Percentiles rank a stretch among this genome's conserved stretches.
phyloP scores from a whole-genome alignment of 805 yeast genomes.

The Candida krabiensis region DNA sequence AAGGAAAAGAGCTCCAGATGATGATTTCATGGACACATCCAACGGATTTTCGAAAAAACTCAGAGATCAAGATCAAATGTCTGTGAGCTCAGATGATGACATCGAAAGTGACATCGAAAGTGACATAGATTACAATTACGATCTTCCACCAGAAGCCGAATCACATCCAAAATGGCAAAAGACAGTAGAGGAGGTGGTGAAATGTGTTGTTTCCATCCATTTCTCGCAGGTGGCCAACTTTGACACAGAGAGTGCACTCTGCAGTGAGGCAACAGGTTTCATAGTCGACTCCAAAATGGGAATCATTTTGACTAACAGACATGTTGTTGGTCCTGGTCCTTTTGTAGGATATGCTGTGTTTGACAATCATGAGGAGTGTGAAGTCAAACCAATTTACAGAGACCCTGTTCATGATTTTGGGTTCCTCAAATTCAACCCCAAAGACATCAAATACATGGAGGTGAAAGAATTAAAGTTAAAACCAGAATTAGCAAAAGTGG shows the following conservation, averaged over 20 bases:
- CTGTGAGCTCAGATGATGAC: slow-evolving; percentile 6
- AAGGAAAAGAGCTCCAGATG: slow-evolving; percentile 12
- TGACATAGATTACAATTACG: slow-evolving; percentile 10
- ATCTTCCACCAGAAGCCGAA: slow-evolving; percentile 4
- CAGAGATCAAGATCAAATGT: slow-evolving; percentile 7
- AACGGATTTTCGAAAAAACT: slow-evolving; percentile 5
- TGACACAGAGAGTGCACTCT: slow-evolving; percentile 79
- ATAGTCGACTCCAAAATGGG: slow-evolving; percentile 84
- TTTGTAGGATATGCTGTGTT: slow-evolving; percentile 89
- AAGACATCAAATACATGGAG: slow-evolving; percentile 67
- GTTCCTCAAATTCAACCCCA: slow-evolving; percentile 75
- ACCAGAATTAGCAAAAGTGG: slow-evolving; percentile 88
- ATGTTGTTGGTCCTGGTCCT: slow-evolving; percentile 95
- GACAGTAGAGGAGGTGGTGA: slow-evolving; percentile 79
- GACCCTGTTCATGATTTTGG: slow-evolving; percentile 98
- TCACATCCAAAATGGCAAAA: slow-evolving; percentile 64
- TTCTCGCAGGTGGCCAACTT: slow-evolving; percentile 84
- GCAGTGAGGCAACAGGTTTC: slow-evolving; percentile 93
- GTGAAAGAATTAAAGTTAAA: slow-evolving; percentile 63
- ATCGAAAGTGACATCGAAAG: slow-evolving; percentile 10
- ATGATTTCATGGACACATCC: background rate
- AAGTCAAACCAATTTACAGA: slow-evolving; percentile 80
- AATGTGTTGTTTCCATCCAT: slow-evolving; percentile 85
- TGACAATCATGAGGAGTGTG: slow-evolving; percentile 92
- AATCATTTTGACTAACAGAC: slow-evolving; percentile 86